phyloP scores from a whole-genome alignment of 2,329 filamentous ascomycete genomes.

The Colletotrichum spaethianum region DNA sequence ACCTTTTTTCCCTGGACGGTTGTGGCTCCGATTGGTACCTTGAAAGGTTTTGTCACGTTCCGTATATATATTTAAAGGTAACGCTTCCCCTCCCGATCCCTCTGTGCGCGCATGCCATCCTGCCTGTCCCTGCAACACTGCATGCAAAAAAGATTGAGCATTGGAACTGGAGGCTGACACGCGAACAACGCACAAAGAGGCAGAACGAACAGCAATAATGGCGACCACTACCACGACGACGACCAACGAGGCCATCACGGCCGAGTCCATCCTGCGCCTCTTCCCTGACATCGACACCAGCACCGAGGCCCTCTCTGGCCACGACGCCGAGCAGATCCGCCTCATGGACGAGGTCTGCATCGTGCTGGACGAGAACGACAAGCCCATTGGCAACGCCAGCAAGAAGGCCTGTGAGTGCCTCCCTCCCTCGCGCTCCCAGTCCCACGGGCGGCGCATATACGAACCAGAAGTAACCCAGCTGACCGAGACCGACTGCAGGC shows the following conservation, averaged over 20 bases:
- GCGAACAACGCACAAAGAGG: not conserved
- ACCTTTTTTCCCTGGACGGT: slow-evolving; percentile 8
- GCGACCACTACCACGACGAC: slow-evolving; percentile 54
- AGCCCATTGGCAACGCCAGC: slow-evolving; percentile 94
- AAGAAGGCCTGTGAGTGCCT: slow-evolving; percentile 90
- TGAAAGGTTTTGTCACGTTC: not conserved
- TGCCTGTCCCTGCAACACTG: not conserved
- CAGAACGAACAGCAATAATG: slow-evolving; percentile 43
- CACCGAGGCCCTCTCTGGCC: slow-evolving; percentile 84
- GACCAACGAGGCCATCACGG: slow-evolving; percentile 78
- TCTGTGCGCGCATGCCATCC: no score
- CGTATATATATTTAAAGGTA: slow-evolving; percentile 4
- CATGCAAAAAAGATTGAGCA: no score
- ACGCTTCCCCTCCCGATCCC: not conserved
- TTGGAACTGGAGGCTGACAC: not conserved
- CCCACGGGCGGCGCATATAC: not conserved
- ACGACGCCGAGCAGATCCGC: slow-evolving; percentile 97
- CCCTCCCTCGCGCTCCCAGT: not conserved
- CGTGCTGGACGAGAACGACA: slow-evolving; percentile 91
- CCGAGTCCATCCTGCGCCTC: slow-evolving; percentile 86
- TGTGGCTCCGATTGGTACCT: slow-evolving; percentile 11
- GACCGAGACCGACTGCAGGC: slow-evolving; percentile 73
- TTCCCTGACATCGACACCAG: slow-evolving; percentile 87
- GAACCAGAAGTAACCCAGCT: slow-evolving; percentile 35
- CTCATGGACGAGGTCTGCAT: slow-evolving; percentile 99